phyloP scores from a whole-genome alignment of 2,329 filamentous ascomycete genomes.

The Lithohypha guttulata region DNA sequence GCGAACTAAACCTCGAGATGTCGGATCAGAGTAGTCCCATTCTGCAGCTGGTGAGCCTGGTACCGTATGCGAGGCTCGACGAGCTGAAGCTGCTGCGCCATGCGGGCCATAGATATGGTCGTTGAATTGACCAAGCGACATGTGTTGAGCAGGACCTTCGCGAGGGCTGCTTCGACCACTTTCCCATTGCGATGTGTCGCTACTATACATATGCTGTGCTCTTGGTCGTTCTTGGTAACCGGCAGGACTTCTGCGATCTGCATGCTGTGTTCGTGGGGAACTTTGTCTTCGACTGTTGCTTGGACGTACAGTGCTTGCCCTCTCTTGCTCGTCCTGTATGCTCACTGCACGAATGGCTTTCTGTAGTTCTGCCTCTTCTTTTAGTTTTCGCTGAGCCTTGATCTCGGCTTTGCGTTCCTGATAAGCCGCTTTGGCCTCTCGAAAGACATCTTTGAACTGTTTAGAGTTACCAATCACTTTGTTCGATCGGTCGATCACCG shows the following conservation, averaged over 20 bases:
- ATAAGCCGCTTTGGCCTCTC: constrained; percentile 81
- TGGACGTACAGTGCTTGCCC: constrained; percentile 24
- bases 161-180: constrained; percentile 4
- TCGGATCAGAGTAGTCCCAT: constrained; percentile 4
- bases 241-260: neutral
- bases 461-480: constrained; percentile 88
- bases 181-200: neutral
- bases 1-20: constrained; percentile 13
- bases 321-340: constrained; percentile 35
- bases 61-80: constrained; percentile 16
- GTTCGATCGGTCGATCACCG: constrained; percentile 81
- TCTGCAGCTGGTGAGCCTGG: constrained; percentile 25
- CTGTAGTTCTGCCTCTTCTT: constrained; percentile 48
- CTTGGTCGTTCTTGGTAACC: constrained; percentile 6
- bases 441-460: constrained; percentile 80
- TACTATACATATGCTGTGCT: neutral
- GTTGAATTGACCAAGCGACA: constrained; percentile 19
- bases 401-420: constrained; percentile 77
- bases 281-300: constrained; percentile 7
- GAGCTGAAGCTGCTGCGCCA: neutral
- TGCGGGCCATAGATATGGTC: constrained; percentile 17
- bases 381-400: constrained; percentile 55
- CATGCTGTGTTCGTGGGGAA: neutral
- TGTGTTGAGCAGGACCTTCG: neutral
- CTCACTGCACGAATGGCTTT: constrained; percentile 44